Percentiles rank a stretch among this genome's conserved stretches.
Evolutionary conservation across 164 flowering plant species (phyloP).

Genomic region (Aristolochia fimbriata): DNA sequence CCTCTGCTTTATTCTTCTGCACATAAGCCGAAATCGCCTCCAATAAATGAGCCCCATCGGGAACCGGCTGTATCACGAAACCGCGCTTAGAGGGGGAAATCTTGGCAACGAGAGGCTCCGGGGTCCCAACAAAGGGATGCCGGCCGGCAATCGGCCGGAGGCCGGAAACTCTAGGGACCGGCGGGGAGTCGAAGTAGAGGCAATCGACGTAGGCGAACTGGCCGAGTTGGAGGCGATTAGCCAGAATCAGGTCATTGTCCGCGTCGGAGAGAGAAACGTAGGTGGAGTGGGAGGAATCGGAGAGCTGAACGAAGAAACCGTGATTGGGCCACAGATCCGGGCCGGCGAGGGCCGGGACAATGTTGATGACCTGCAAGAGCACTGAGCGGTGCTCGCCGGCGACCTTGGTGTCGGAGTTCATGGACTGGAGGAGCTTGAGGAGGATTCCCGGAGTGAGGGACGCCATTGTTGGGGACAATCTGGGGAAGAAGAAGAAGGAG

Average conservation of each 20-base stretch:
- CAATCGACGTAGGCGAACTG: slow-evolving; percentile 77
- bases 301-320: slow-evolving; percentile 81
- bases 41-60: slow-evolving; percentile 38
- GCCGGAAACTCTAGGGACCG: slow-evolving; percentile 58
- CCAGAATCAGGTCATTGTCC: slow-evolving; percentile 75
- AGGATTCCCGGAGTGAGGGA: slow-evolving; percentile 78
- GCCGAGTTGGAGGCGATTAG: slow-evolving; percentile 84
- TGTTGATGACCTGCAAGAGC: slow-evolving; percentile 77
- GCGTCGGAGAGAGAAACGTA: slow-evolving; percentile 80
- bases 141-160: slow-evolving; percentile 81
- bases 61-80: slow-evolving; percentile 63
- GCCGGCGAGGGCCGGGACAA: slow-evolving; percentile 71
- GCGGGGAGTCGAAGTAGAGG: slow-evolving; percentile 53
- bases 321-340: slow-evolving; percentile 62
- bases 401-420: slow-evolving; percentile 57
- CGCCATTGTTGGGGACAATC: slow-evolving; percentile 41
- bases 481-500: slow-evolving; percentile 1
- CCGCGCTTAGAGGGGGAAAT: slow-evolving; percentile 46
- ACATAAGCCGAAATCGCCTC: slow-evolving; percentile 42
- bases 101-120: slow-evolving; percentile 59
- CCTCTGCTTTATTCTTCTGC: slow-evolving; percentile 13
- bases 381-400: slow-evolving; percentile 82
- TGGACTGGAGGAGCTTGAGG: slow-evolving; percentile 72
- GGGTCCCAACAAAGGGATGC: slow-evolving; percentile 58
- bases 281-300: slow-evolving; percentile 88